Percentiles rank a stretch among this genome's conserved stretches.
phyloP scores from a whole-genome alignment of 31 red algal species.

The Porphyra umbilicalis region DNA sequence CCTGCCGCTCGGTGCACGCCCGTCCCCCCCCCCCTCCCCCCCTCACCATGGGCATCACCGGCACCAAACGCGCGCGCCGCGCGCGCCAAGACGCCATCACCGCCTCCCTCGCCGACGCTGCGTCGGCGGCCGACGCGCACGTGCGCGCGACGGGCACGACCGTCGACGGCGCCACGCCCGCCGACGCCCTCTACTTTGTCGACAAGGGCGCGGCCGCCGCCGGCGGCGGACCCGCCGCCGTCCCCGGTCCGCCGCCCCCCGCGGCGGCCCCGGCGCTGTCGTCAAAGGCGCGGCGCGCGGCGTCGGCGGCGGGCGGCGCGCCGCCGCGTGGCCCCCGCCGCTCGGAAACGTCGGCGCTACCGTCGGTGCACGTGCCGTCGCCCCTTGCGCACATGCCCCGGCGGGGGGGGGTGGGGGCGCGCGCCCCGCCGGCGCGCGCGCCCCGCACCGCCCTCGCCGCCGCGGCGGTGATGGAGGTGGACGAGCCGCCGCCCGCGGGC shows the following conservation, averaged over 20 bases:
- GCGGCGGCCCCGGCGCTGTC: background rate
- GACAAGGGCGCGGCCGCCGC: background rate
- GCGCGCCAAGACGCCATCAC: background rate
- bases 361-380: background rate
- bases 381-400: background rate
- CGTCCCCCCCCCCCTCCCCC: background rate
- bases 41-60: background rate
- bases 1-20: too few species aligned
- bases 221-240: background rate
- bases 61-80: background rate
- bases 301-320: background rate
- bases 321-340: too few species aligned
- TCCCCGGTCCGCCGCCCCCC: background rate
- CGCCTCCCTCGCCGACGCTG: background rate
- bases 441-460: background rate
- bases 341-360: background rate
- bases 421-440: background rate
- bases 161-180: background rate
- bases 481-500: too few species aligned
- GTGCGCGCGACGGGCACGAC: background rate
- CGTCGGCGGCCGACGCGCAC: background rate
- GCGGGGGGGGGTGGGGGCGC: background rate
- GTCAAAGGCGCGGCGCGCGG: background rate
- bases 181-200: background rate
- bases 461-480: background rate